These are phyloP conservation scores for Trichosporon coremiiforme DNA, from an alignment of 1,284 basidiomycete genomes.

Conservation along the genomic window DNA sequence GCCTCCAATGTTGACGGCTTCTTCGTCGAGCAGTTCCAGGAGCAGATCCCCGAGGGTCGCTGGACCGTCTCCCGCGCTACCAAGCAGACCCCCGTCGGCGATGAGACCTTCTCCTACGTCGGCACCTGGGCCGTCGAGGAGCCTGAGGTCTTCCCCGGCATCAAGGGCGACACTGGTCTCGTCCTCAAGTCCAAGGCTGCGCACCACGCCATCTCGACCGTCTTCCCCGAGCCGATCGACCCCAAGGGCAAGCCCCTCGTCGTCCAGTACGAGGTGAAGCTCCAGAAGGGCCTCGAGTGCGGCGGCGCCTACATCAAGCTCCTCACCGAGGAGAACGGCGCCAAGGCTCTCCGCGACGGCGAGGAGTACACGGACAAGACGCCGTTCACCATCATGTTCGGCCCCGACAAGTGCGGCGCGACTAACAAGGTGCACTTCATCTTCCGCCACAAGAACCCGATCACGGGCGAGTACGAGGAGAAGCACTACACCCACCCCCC, in stretches of 20 bases:
- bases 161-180: slow-evolving; percentile 82
- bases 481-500: slow-evolving; percentile 88
- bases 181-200: slow-evolving; percentile 69
- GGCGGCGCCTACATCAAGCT: slow-evolving; percentile 99
- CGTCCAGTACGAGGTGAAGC: slow-evolving; percentile 98
- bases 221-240: slow-evolving; percentile 73
- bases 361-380: slow-evolving; percentile 96
- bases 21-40: slow-evolving; percentile 96
- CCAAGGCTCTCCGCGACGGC: slow-evolving; percentile 83
- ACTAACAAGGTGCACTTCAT: slow-evolving; percentile 83
- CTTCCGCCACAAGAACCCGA: slow-evolving; percentile 92
- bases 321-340: slow-evolving; percentile 62
- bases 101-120: slow-evolving; percentile 93
- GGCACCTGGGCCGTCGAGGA: slow-evolving; percentile 98
- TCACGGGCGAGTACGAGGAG: slow-evolving; percentile 90
- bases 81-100: slow-evolving; percentile 91
- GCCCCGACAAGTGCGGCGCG: slow-evolving; percentile 64
- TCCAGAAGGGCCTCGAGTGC: slow-evolving; percentile 98
- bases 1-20: slow-evolving; percentile 81
- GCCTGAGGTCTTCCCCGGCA: slow-evolving; percentile 67
- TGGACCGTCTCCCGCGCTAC: slow-evolving; percentile 97
- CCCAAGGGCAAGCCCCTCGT: slow-evolving; percentile 87
- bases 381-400: slow-evolving; percentile 98
- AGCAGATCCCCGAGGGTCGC: slow-evolving; percentile 68
- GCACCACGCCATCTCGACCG: slow-evolving; percentile 90